Percentiles rank a stretch among this genome's conserved stretches.
phyloP scores from a whole-genome alignment of 2,329 filamentous ascomycete species.

The Rutstroemia sp. region DNA sequence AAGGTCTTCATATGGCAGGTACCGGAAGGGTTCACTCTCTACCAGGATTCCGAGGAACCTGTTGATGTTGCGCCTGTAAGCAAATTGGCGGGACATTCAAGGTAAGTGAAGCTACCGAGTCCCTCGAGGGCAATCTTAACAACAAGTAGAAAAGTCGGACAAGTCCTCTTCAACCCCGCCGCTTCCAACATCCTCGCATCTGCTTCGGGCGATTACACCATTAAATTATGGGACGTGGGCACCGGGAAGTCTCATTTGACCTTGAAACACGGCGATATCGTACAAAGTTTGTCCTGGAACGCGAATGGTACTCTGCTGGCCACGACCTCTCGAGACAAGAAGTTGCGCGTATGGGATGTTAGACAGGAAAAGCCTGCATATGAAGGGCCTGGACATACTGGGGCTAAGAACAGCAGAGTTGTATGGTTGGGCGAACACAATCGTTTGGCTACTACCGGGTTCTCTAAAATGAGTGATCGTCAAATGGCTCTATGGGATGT shows the following conservation, averaged over 20 bases:
- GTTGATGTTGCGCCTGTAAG: slow-evolving; percentile 72
- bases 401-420: slow-evolving; percentile 93
- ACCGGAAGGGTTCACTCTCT: slow-evolving; percentile 76
- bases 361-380: slow-evolving; percentile 84
- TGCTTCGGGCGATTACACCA: slow-evolving; percentile 85
- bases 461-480: slow-evolving; percentile 96
- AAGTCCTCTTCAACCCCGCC: slow-evolving; percentile 95
- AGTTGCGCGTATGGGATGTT: slow-evolving; percentile 94
- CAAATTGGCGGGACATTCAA: slow-evolving; percentile 80
- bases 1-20: slow-evolving; percentile 98
- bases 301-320: slow-evolving; percentile 78
- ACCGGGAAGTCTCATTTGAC: slow-evolving; percentile 67
- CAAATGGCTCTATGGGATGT: slow-evolving; percentile 95
- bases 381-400: slow-evolving; percentile 77
- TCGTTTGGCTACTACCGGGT: slow-evolving; percentile 90
- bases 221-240: slow-evolving; percentile 93
- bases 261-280: slow-evolving; percentile 82
- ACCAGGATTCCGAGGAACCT: slow-evolving; percentile 78
- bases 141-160: slow-evolving; percentile 76
- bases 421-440: slow-evolving; percentile 98
- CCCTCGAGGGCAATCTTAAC: slow-evolving; percentile 19
- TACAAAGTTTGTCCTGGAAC: slow-evolving; percentile 95
- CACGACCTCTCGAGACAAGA: slow-evolving; percentile 96
- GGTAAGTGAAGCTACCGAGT: slow-evolving; percentile 41
- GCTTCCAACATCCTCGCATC: slow-evolving; percentile 94